phyloP scores from a whole-genome alignment of 768 basidiomycete species.

The Clavulina sp. region DNA sequence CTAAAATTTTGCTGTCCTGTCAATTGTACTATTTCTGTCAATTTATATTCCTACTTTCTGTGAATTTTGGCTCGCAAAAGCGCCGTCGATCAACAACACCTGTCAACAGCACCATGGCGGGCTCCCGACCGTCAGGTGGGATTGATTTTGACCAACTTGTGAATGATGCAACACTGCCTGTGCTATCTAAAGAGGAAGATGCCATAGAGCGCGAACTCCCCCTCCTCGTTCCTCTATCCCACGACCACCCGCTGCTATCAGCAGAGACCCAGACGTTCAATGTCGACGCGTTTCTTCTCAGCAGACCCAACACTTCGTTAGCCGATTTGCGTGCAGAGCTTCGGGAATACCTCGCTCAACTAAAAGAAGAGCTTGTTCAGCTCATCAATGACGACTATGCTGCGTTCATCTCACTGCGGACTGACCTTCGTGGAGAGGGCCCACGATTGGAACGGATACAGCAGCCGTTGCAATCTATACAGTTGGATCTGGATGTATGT shows the following conservation, averaged over 20 bases:
- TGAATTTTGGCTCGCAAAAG: too few species aligned
- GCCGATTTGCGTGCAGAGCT: constrained; percentile 79
- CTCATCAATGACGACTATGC: constrained; percentile 98
- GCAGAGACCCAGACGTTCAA: constrained; percentile 46
- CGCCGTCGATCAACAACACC: too few species aligned
- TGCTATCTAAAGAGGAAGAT: too few species aligned
- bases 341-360: constrained; percentile 57
- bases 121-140: too few species aligned
- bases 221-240: constrained; percentile 46
- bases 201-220: constrained; percentile 18
- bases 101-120: too few species aligned
- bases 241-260: constrained; percentile 55
- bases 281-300: constrained; percentile 76
- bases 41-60: too few species aligned
- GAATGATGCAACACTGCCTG: too few species aligned
- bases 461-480: constrained; percentile 45
- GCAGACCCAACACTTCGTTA: constrained; percentile 60
- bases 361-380: constrained; percentile 88
- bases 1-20: too few species aligned
- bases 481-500: constrained; percentile 49
- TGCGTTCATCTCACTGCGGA: constrained; percentile 90
- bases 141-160: too few species aligned
- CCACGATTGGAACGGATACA: constrained; percentile 49
- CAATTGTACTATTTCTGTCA: too few species aligned
- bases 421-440: constrained; percentile 77